A percentile compares a stretch with the other conserved stretches of the same genome.
Evolutionary conservation across 306 rosid species (phyloP).

Genomic region (Malus orientalis): DNA sequence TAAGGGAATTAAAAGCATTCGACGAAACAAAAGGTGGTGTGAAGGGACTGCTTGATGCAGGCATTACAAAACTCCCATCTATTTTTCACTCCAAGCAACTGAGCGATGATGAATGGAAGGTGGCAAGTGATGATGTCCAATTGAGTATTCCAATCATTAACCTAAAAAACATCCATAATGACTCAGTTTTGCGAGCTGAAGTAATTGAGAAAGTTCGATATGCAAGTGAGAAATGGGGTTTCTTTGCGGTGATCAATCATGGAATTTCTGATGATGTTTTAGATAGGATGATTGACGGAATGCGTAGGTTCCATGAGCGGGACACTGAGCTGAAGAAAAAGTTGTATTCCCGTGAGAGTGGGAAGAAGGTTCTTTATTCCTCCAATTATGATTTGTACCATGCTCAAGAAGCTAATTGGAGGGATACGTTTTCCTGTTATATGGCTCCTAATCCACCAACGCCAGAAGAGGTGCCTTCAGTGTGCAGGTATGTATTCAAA

Average conservation of each 20-base stretch:
- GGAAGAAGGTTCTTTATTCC: neutral
- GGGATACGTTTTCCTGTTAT: conserved; percentile 20
- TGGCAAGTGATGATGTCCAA: no score
- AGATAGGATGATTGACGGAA: conserved; percentile 19
- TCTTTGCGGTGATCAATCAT: conserved; percentile 43
- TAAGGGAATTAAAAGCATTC: conserved; percentile 33
- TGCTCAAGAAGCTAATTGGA: conserved; percentile 28
- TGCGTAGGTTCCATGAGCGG: conserved; percentile 32
- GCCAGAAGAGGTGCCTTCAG: conserved; percentile 33
- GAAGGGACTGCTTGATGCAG: conserved; percentile 47
- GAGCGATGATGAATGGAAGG: no score
- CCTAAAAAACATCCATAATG: conserved; percentile 10
- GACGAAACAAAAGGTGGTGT: conserved; percentile 46
- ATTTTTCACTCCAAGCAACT: conserved; percentile 9
- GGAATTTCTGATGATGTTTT: conserved; percentile 19
- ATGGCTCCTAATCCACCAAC: conserved; percentile 30
- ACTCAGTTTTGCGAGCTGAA: conserved; percentile 1
- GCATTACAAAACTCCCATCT: conserved; percentile 27
- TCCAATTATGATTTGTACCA: conserved; percentile 23
- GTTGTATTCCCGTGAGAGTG: conserved; percentile 13
- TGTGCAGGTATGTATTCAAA: conserved; percentile 16
- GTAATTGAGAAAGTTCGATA: conserved; percentile 14
- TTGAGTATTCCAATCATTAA: conserved; percentile 28
- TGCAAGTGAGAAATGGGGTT: conserved; percentile 38
- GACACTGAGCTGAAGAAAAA: conserved; percentile 24